Evolutionary conservation across 352 stramenopile species (phyloP), one percentile per base, ranked within the genome.

Genomic region (Stramenopiles sp.): DNA sequence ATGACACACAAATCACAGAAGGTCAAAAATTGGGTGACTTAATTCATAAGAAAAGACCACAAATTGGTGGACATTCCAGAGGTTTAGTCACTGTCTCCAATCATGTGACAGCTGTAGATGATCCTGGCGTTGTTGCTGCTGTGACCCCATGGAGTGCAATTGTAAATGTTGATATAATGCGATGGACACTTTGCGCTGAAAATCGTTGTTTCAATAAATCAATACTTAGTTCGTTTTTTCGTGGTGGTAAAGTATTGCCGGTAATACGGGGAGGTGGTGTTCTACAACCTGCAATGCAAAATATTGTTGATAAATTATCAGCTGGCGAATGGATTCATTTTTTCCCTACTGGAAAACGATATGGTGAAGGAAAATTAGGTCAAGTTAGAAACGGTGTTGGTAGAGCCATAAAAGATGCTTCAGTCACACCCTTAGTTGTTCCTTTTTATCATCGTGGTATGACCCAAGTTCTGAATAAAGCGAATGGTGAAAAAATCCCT

Each of bases 391-490:
- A 8, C 17, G 32, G 32, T 4, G 32, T 38, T 4, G 32, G 32
- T 17, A 17, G 32, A 17, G 17, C 23, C 4, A 8, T 38, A 4
- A 19, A 17, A 8, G 32, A 38, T 19, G 4, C 32, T 38, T 4
- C 17, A 4, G 10, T 10, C 4, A 17, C 4, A 19, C 32, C 32
- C 4, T 4, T 38, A 4, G 10, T 38, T 4, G 32, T 38, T 8
- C 32, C 32, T 19, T 23, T 38, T 19, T 38, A 38, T 19, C 32
- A 38, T 19, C 32, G 32, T 4, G 32, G 32, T 4, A 38, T 38
- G 4, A 19, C 19, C 4, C 32, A 38, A 10, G 10, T 38, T 4
- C 4, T 38, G 32, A 15, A 15, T 15, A 15, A 10, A 32, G 26
- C 10, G 26, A n/a, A n/a, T n/a, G n/a, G n/a, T n/a, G n/a, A n/a